Percentiles rank a stretch among this genome's conserved stretches.
phyloP scores from a whole-genome alignment of 805 yeast genomes.

The Lipomyces orientalis region DNA sequence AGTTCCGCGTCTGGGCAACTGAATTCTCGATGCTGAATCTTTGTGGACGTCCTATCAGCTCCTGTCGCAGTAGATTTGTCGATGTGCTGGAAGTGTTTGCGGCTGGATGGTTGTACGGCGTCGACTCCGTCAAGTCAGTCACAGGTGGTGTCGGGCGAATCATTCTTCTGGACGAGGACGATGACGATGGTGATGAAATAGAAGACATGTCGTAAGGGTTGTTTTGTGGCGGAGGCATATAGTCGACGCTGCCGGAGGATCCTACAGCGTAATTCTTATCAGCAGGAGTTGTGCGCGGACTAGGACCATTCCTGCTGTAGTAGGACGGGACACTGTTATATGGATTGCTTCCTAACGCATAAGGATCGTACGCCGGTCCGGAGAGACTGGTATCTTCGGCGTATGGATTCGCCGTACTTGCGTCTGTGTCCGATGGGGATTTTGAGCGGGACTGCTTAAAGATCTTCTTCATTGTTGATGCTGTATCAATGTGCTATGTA shows the following conservation, averaged over 20 bases:
- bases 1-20: slow-evolving; percentile 3
- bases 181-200: background rate
- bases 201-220: background rate
- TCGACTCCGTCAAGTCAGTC: background rate
- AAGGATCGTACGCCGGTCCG: slow-evolving; percentile 18
- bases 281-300: background rate
- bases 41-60: background rate
- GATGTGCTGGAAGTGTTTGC: background rate
- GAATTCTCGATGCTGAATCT: background rate
- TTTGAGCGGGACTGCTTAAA: slow-evolving; percentile 1
- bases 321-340: slow-evolving; percentile 23
- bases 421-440: background rate
- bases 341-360: slow-evolving; percentile 25
- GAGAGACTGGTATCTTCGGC: background rate
- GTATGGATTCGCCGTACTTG: background rate
- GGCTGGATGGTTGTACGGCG: background rate
- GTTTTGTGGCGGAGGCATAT: background rate
- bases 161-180: background rate
- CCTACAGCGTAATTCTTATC: background rate
- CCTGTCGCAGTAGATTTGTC: background rate
- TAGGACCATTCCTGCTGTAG: background rate
- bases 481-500: background rate
- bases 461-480: background rate
- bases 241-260: background rate
- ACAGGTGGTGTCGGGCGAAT: background rate